These are phyloP conservation scores for Leishmania martiniquensis DNA, from an alignment of 208 protist genomes.

Conservation along the genomic window DNA sequence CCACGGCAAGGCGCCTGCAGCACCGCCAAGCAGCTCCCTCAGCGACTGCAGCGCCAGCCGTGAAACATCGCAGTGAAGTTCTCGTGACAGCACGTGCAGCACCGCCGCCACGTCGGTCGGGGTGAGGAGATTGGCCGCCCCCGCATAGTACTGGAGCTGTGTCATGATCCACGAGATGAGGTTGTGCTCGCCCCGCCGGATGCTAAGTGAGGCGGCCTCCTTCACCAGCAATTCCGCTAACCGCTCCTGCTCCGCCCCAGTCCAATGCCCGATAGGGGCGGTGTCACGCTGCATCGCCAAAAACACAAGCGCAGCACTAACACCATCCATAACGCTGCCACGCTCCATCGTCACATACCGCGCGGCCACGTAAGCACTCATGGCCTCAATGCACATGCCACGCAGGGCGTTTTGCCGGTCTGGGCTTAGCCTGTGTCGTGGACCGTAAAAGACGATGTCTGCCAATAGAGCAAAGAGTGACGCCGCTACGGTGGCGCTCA, in stretches of 20 bases:
- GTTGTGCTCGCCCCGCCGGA: constrained; percentile 32
- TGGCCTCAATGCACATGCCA: constrained; percentile 20
- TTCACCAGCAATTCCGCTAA: constrained; percentile 3
- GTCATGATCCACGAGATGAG: constrained; percentile 31
- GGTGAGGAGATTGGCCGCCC: not conserved
- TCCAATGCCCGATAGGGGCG: constrained; percentile 19
- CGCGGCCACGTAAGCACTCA: constrained; percentile 18
- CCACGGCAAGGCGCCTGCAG: not conserved
- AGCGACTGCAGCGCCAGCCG: constrained; percentile 14
- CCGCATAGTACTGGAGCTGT: constrained; percentile 26
- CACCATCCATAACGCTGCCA: constrained; percentile 33
- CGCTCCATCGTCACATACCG: constrained; percentile 30
- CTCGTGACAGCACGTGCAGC: constrained; percentile 18
- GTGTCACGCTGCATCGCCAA: constrained; percentile 10
- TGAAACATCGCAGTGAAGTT: constrained; percentile 13
- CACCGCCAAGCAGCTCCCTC: constrained; percentile 12
- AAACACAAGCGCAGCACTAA: constrained; percentile 28
- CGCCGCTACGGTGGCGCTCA: constrained; percentile 63
- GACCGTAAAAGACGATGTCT: constrained; percentile 62
- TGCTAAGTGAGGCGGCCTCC: constrained; percentile 15
- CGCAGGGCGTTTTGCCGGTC: constrained; percentile 17
- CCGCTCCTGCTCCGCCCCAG: constrained; percentile 2
- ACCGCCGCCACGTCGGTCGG: constrained; percentile 5
- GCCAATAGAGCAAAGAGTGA: constrained; percentile 53
- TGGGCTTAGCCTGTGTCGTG: constrained; percentile 11